Evolutionary conservation across 805 yeast species (phyloP), one percentile per base, ranked within the genome.

Genomic region (Tetrapisispora iriomotensis): DNA sequence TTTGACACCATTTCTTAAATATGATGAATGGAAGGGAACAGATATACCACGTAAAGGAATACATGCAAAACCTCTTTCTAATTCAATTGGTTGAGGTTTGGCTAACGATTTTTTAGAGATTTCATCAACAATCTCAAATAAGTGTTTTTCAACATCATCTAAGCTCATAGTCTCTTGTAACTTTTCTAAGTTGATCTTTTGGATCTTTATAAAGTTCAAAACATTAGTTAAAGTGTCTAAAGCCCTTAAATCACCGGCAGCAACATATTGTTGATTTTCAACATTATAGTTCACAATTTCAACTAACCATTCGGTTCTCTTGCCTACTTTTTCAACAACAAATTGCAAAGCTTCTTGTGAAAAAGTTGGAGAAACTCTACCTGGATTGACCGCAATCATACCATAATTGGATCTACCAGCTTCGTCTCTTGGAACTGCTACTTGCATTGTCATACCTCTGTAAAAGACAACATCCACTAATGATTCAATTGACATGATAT

Each of bases 391-490:
- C 39, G 99, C 99, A 71, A 86, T 77, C 99, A 92, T 92, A 73
- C 97, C 97, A 60, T 92, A 92, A 72, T 92, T 92, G 43, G 98
- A 92, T 69, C 97, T 82, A 36, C 99, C 99, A 37, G 67, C 61
- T 40, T 79, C 75, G 66, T 92, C 99, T 71, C 99, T 82, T 61
- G 97, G 97, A 50, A 92, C 99, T 35, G 98, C 98, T 49, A 92
- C 98, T 72, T 92, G 98, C 99, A 92, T 92, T 36, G 99, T 94
- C 97, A 92, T 92, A 75, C 99, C 99, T 73, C 99, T 82, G 76
- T 92, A 94, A 75, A 92, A 92, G 39, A 90, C 97, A 64, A 90
- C 94, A 64, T 90, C 97, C 46, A 90, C 96, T 51, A 90, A 73
- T 6, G 94, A 82, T 70, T 92, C 98, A 54, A 92, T 87, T 36